Conservation (phyloP, 2,329 filamentous ascomycete species). For the Alternaria sp. region DNA sequence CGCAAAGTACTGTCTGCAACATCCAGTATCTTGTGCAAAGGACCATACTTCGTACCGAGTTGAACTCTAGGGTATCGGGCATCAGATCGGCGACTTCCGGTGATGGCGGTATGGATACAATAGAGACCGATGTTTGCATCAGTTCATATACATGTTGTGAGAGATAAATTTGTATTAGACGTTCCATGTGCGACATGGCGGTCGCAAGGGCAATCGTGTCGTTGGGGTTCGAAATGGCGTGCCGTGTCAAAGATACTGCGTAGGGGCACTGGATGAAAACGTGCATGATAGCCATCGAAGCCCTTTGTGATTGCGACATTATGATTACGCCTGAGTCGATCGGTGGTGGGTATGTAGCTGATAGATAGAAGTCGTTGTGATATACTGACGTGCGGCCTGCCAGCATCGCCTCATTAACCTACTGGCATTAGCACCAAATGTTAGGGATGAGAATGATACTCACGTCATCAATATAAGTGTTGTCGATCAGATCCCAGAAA, state of each 20-base stretch:
- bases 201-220: slow-evolving; percentile 29
- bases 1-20: slow-evolving; percentile 36
- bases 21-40: slow-evolving; percentile 43
- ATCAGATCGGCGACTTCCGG: slow-evolving; percentile 34
- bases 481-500: slow-evolving; percentile 45
- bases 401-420: slow-evolving; percentile 45
- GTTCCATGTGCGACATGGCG: slow-evolving; percentile 36
- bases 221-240: slow-evolving; percentile 31
- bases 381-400: slow-evolving; percentile 40
- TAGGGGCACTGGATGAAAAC: slow-evolving; percentile 41
- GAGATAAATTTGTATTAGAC: slow-evolving; percentile 33
- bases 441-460: slow-evolving; percentile 11
- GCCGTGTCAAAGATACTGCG: slow-evolving; percentile 32
- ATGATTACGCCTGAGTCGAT: slow-evolving; percentile 12
- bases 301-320: slow-evolving; percentile 28
- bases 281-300: slow-evolving; percentile 43
- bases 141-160: slow-evolving; percentile 27
- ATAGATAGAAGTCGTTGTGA: slow-evolving; percentile 42
- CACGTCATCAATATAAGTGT: slow-evolving; percentile 48
- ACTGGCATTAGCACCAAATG: slow-evolving; percentile 13
- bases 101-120: slow-evolving; percentile 18
- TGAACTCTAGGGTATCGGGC: slow-evolving; percentile 30
- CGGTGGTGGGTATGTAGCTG: slow-evolving; percentile 32
- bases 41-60: slow-evolving; percentile 35
- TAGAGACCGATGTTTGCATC: slow-evolving; percentile 26